Percentiles rank a stretch among this genome's conserved stretches.
phyloP scores from a whole-genome alignment of 106 monocot genomes.

The Acanthochlamys bracteata region DNA sequence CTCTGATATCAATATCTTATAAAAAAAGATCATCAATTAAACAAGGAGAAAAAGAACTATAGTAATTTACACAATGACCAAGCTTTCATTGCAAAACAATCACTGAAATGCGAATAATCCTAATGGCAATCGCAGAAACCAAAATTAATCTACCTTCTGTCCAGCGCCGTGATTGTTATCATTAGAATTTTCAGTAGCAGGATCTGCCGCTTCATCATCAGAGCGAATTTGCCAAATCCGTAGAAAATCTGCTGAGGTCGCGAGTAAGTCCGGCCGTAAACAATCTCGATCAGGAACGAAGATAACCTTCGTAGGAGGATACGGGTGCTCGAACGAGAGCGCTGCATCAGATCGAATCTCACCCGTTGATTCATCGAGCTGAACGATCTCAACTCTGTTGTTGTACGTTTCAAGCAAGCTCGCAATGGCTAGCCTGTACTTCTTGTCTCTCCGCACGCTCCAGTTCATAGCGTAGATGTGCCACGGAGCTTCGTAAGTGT shows the following conservation, averaged over 20 bases:
- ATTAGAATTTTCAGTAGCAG: not conserved
- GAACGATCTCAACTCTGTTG: constrained; percentile 93
- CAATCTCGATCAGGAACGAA: constrained; percentile 89
- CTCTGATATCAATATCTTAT: no score
- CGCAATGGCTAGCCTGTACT: constrained; percentile 88
- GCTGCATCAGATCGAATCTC: constrained; percentile 77
- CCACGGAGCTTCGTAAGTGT: constrained; percentile 98
- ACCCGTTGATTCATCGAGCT: constrained; percentile 92
- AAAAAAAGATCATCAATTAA: no score
- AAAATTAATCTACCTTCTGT: no score
- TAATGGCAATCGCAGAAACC: no score
- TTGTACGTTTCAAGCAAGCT: constrained; percentile 76
- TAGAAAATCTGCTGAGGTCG: constrained; percentile 92
- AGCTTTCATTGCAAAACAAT: no score
- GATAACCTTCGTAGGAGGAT: constrained; percentile 86
- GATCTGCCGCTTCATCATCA: not conserved
- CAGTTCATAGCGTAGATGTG: constrained; percentile 99
- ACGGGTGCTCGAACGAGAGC: constrained; percentile 91
- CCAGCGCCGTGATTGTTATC: not conserved
- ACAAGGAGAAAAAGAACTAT: no score
- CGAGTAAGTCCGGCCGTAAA: constrained; percentile 81
- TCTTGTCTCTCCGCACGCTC: constrained; percentile 97
- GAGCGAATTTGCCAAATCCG: constrained; percentile 65
- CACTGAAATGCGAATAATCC: no score
- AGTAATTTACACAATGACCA: no score